phyloP scores from a whole-genome alignment of 208 protist species.

The Acanthamoeba triangularis region DNA sequence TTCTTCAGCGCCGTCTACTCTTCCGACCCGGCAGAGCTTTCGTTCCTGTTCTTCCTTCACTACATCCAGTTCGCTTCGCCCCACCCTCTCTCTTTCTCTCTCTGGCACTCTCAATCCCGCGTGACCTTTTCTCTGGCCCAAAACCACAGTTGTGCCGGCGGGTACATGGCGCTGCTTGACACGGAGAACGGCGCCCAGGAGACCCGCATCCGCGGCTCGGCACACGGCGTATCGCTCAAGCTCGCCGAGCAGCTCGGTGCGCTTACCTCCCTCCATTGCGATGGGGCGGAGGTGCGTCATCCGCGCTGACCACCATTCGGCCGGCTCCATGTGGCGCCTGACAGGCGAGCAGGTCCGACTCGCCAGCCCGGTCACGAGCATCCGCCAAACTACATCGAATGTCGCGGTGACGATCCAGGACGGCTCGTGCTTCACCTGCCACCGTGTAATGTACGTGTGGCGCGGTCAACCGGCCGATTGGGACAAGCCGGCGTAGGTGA shows the following conservation, averaged over 20 bases:
- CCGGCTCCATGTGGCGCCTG: too few species aligned
- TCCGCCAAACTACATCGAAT: background rate
- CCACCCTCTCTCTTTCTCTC: background rate
- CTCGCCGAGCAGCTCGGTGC: background rate
- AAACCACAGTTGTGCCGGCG: background rate
- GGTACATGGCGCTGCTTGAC: background rate
- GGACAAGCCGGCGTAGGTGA: too few species aligned
- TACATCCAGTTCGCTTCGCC: slow-evolving; percentile 16
- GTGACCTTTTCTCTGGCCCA: background rate
- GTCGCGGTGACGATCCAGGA: background rate
- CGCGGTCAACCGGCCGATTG: too few species aligned
- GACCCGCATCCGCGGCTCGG: background rate
- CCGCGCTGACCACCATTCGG: too few species aligned
- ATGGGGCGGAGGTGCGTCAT: background rate
- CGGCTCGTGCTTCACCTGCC: background rate
- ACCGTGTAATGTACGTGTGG: background rate
- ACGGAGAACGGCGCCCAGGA: background rate
- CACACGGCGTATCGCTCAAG: background rate
- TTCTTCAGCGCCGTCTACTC: slow-evolving; percentile 29
- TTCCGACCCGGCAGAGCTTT: slow-evolving; percentile 2
- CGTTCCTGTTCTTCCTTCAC: slow-evolving; percentile 43
- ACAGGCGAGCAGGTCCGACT: background rate
- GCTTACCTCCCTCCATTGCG: background rate
- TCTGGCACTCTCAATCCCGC: background rate
- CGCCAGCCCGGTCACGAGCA: background rate